phyloP scores from a whole-genome alignment of 139 green algal species.

The Auxenochlorella pyrenoidosa region DNA sequence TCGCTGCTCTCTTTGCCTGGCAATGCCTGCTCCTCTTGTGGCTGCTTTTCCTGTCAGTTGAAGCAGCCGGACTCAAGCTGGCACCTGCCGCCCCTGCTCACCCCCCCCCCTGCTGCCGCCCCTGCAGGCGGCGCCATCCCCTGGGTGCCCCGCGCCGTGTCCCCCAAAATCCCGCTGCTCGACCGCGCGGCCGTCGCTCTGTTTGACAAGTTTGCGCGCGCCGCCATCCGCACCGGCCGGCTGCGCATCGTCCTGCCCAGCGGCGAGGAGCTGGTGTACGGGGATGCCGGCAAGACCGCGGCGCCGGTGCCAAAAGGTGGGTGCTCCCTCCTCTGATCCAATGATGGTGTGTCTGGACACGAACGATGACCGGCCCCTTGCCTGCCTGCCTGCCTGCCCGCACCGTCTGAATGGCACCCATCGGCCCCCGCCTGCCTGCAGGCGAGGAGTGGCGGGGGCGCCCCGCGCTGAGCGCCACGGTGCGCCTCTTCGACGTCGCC shows the following conservation, averaged over 20 bases:
- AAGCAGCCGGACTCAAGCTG: too few species aligned
- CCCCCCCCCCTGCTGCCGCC: background rate
- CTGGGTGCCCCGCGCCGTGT: slow-evolving; percentile 63
- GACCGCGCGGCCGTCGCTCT: slow-evolving; percentile 43
- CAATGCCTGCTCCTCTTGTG: too few species aligned
- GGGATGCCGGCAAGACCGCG: slow-evolving; percentile 17
- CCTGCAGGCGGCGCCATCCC: slow-evolving; percentile 51
- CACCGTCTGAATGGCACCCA: too few species aligned
- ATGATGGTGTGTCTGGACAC: too few species aligned
- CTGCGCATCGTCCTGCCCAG: slow-evolving; percentile 89
- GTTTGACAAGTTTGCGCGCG: slow-evolving; percentile 71
- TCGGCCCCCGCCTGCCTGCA: too few species aligned
- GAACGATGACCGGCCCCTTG: too few species aligned
- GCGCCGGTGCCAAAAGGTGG: slow-evolving; percentile 6
- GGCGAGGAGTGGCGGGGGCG: slow-evolving; percentile 71
- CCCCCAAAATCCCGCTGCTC: slow-evolving; percentile 69
- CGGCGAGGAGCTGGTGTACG: slow-evolving; percentile 80
- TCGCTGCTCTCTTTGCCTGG: too few species aligned
- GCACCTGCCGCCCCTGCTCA: background rate
- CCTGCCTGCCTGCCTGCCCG: too few species aligned
- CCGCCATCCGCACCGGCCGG: slow-evolving; percentile 63
- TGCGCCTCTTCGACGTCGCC: slow-evolving; percentile 76
- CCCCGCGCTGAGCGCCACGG: slow-evolving; percentile 59
- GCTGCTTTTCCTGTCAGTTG: background rate
- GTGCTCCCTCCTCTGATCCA: too few species aligned